Percentiles rank a stretch among this genome's conserved stretches.
phyloP scores from a whole-genome alignment of 192 early-diverging fungal species.

The Podochytrium sp. region DNA sequence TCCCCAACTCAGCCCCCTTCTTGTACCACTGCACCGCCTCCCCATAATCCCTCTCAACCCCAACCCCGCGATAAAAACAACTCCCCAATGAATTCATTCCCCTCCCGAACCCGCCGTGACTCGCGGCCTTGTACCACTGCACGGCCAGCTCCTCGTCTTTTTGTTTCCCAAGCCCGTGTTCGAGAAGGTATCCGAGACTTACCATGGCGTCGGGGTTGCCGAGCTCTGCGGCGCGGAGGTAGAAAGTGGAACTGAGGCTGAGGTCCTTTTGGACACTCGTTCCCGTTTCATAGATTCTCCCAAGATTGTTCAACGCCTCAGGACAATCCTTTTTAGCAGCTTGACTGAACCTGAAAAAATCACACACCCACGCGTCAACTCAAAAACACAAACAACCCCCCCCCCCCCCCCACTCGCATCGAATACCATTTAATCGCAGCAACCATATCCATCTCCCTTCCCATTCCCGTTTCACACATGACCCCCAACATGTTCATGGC shows the following conservation, averaged over 20 bases:
- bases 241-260: slow-evolving; percentile 33
- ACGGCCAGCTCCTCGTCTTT: slow-evolving; percentile 35
- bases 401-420: too few species aligned
- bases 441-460: slow-evolving; percentile 48
- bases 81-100: slow-evolving; percentile 52
- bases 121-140: slow-evolving; percentile 45
- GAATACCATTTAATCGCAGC: slow-evolving; percentile 47
- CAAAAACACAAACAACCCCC: background rate
- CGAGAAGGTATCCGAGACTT: slow-evolving; percentile 43
- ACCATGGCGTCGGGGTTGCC: slow-evolving; percentile 48
- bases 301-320: slow-evolving; percentile 49
- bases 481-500: slow-evolving; percentile 57
- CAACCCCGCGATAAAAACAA: slow-evolving; percentile 50
- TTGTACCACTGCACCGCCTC: slow-evolving; percentile 51
- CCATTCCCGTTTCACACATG: slow-evolving; percentile 59
- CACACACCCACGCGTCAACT: background rate
- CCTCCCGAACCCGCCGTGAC: slow-evolving; percentile 32
- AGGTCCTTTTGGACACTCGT: slow-evolving; percentile 39
- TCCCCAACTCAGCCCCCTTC: slow-evolving; percentile 47
- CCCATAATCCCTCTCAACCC: slow-evolving; percentile 47
- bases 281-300: slow-evolving; percentile 50
- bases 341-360: slow-evolving; percentile 33
- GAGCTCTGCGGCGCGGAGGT: slow-evolving; percentile 46
- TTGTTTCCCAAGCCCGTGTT: slow-evolving; percentile 44
- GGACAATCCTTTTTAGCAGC: slow-evolving; percentile 37